phyloP scores from a whole-genome alignment of 257 asterid species.

The Nicotiana tomentosiformis region DNA sequence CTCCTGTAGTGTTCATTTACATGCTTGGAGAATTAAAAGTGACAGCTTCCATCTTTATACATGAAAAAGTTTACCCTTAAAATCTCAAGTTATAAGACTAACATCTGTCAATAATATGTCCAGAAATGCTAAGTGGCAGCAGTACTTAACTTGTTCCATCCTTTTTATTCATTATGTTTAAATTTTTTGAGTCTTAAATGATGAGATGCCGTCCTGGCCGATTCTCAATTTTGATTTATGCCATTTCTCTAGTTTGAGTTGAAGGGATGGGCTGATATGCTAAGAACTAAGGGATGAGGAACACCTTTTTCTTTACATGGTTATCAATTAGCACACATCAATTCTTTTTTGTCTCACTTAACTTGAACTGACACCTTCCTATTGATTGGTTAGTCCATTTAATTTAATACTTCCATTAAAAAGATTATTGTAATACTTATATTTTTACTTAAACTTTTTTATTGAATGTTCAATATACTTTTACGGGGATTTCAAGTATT shows the following conservation, averaged over 20 bases:
- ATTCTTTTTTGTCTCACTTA: neutral
- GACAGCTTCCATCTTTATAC: neutral
- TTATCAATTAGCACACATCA: neutral
- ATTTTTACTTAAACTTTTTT: neutral
- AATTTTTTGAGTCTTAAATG: neutral
- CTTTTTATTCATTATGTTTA: neutral
- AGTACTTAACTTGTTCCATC: neutral
- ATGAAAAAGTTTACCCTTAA: neutral
- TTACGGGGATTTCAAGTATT: neutral
- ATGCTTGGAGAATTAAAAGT: neutral
- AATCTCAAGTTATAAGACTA: neutral
- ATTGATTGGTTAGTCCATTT: neutral
- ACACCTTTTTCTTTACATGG: neutral
- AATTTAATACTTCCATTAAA: neutral
- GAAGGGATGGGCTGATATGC: neutral
- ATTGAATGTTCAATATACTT: neutral
- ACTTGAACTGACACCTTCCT: neutral
- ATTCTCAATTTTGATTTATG: neutral
- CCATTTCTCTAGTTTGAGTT: neutral
- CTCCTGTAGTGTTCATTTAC: neutral
- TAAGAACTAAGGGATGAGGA: neutral
- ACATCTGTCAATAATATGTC: neutral
- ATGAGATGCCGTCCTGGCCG: neutral
- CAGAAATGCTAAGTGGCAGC: neutral
- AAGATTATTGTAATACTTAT: neutral